These are phyloP conservation scores for Ophiostoma australiae DNA, from an alignment of 2,329 filamentous ascomycete species.

Conservation along the genomic window DNA sequence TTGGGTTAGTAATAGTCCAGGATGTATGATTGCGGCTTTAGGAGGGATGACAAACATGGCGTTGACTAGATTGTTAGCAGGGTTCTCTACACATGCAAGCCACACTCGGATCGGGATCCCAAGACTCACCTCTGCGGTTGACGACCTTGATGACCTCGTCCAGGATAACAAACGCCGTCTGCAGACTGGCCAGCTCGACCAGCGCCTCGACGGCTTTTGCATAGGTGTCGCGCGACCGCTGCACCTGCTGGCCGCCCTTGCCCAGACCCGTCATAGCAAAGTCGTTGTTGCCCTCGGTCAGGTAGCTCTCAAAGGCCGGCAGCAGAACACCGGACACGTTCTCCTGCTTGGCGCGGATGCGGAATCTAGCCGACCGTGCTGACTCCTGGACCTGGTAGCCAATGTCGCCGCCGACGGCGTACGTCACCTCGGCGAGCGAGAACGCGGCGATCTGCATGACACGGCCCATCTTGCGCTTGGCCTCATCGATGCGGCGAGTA, in stretches of 20 bases:
- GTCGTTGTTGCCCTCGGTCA: conserved; percentile 84
- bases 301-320: conserved; percentile 87
- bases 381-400: conserved; percentile 97
- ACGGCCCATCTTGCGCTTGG: conserved; percentile 97
- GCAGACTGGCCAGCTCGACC: conserved; percentile 88
- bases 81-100: conserved; percentile 26
- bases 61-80: conserved; percentile 60
- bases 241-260: conserved; percentile 95
- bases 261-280: conserved; percentile 93
- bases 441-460: conserved; percentile 99
- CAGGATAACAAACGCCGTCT: conserved; percentile 96
- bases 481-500: conserved; percentile 93
- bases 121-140: conserved; percentile 73
- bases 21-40: background rate
- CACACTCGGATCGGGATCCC: background rate
- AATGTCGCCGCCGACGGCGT: conserved; percentile 92
- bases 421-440: conserved; percentile 94
- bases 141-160: conserved; percentile 99
- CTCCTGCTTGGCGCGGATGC: conserved; percentile 91
- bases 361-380: conserved; percentile 85
- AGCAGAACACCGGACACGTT: conserved; percentile 96
- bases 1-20: conserved; percentile 17
- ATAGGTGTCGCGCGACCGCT: conserved; percentile 92
- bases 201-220: conserved; percentile 91
- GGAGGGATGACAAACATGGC: conserved; percentile 63